Conservation (phyloP, 257 asterid species). For the Salvia miltiorrhiza region DNA sequence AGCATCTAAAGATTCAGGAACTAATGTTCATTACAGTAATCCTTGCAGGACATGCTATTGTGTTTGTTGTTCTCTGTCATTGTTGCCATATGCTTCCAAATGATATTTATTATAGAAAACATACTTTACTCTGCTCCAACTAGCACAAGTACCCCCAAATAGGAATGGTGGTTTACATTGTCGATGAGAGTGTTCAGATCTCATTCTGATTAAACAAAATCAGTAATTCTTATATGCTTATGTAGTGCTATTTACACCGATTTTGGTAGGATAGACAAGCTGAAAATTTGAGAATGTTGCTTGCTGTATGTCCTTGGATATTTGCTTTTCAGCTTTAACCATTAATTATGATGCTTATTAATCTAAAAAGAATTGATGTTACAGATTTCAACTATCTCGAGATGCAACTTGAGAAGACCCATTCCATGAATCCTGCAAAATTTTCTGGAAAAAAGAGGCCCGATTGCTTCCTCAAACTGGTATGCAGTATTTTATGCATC, state of each 20-base stretch:
- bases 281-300: background rate
- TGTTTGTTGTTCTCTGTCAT: background rate
- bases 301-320: conserved; percentile 12
- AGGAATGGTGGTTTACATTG: background rate
- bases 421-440: conserved; percentile 63
- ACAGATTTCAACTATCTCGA: conserved; percentile 59
- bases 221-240: conserved; percentile 6
- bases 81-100: conserved; percentile 5
- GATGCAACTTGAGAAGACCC: conserved; percentile 65
- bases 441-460: conserved; percentile 58
- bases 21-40: background rate
- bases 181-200: background rate
- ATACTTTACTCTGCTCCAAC: background rate
- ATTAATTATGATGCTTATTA: conserved; percentile 6
- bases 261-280: background rate
- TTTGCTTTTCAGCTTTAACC: conserved; percentile 10
- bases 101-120: background rate
- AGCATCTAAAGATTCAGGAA: background rate
- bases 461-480: conserved; percentile 87
- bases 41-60: background rate
- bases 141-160: background rate
- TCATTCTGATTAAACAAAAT: background rate
- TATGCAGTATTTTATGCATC: conserved; percentile 23
- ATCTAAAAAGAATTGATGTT: conserved; percentile 23
- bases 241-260: background rate